These are phyloP conservation scores for Pythium aphanidermatum DNA, from an alignment of 352 stramenopile species.

Conservation along the genomic window DNA sequence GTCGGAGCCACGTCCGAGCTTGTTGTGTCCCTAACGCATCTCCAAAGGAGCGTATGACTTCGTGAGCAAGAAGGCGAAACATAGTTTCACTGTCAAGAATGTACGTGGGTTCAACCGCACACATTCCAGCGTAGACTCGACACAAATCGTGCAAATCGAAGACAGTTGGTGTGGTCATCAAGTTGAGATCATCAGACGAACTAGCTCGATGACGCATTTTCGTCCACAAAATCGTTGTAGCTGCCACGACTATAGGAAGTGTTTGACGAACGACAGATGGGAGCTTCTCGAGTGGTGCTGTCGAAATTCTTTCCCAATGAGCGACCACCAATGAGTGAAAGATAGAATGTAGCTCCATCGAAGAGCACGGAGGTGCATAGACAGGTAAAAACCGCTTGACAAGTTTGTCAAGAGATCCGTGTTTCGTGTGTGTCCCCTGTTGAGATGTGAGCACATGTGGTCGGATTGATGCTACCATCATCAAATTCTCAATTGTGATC, in stretches of 20 bases:
- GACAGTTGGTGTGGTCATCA: too few species aligned
- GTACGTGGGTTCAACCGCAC: constrained; percentile 24
- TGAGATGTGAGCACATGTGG: background rate
- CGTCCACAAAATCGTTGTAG: constrained; percentile 51
- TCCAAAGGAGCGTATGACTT: constrained; percentile 30
- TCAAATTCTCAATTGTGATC: constrained; percentile 21
- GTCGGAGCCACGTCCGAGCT: too few species aligned
- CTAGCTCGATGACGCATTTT: constrained; percentile 17
- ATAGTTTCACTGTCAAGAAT: constrained; percentile 39
- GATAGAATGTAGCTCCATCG: constrained; percentile 16
- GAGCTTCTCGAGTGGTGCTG: constrained; percentile 12
- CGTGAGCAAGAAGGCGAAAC: constrained; percentile 44
- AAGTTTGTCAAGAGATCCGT: constrained; percentile 18
- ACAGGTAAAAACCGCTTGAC: constrained; percentile 19
- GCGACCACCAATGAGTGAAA: constrained; percentile 13
- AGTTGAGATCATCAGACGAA: background rate
- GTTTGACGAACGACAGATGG: constrained; percentile 1
- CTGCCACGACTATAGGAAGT: constrained; percentile 15
- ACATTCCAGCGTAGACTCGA: constrained; percentile 43
- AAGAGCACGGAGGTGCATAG: constrained; percentile 10
- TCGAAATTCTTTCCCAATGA: constrained; percentile 13
- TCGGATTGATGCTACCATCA: constrained; percentile 26
- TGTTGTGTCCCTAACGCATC: too few species aligned
- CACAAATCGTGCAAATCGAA: constrained; percentile 48
- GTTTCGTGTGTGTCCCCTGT: constrained; percentile 4